These are phyloP conservation scores for Durotheca rogersii DNA, from an alignment of 495 filamentous ascomycete species.

Conservation along the genomic window DNA sequence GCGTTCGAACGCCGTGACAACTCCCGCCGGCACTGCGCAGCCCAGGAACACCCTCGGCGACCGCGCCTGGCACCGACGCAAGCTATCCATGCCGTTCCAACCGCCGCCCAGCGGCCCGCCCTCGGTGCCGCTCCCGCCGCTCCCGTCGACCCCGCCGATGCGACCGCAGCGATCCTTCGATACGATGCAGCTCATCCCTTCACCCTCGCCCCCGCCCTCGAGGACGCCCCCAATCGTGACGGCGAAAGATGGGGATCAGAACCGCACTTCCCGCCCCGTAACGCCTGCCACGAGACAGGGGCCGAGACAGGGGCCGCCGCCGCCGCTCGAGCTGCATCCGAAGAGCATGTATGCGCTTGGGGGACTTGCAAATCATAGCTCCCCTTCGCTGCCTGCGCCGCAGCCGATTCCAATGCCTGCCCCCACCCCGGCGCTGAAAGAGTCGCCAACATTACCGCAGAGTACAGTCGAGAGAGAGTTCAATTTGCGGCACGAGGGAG, in stretches of 20 bases:
- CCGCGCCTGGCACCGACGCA: slow-evolving; percentile 31
- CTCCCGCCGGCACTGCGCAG: slow-evolving; percentile 8
- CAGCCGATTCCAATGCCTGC: slow-evolving; percentile 3
- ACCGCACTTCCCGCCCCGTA: background rate
- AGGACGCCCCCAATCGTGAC: background rate
- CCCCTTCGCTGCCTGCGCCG: slow-evolving; percentile 7
- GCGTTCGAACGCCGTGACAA: background rate
- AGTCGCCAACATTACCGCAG: slow-evolving; percentile 14
- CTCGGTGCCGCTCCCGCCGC: slow-evolving; percentile 11
- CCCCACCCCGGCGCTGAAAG: slow-evolving; percentile 1
- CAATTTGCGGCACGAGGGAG: background rate
- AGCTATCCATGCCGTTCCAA: slow-evolving; percentile 19
- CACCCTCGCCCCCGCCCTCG: slow-evolving; percentile 6
- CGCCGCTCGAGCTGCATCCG: background rate
- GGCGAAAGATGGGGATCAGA: background rate
- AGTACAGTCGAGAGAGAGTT: background rate
- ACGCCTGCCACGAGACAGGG: background rate
- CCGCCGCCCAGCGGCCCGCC: slow-evolving; percentile 26
- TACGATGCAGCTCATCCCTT: background rate
- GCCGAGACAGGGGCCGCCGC: background rate
- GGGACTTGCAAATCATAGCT: slow-evolving; percentile 6
- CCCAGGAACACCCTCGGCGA: slow-evolving; percentile 14
- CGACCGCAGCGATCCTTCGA: slow-evolving; percentile 16
- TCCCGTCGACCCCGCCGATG: slow-evolving; percentile 20
- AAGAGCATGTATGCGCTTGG: slow-evolving; percentile 4